Conservation (phyloP, 2,329 filamentous ascomycete genomes). For the Bretziella fagacearum region DNA sequence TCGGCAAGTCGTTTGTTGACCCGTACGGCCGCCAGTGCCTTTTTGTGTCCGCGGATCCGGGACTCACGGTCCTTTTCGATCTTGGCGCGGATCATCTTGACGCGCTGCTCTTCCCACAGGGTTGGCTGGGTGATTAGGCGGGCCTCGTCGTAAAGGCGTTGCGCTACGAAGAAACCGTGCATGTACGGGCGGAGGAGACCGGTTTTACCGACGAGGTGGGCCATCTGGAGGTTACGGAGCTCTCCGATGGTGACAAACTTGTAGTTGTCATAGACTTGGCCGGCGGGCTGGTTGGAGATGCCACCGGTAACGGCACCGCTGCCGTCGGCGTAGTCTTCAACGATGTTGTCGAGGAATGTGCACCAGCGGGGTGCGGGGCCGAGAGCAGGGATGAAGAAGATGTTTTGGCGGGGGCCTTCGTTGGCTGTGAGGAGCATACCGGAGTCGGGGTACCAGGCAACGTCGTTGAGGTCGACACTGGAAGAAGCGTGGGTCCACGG, state of each 20-base stretch:
- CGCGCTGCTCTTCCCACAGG: slow-evolving; percentile 79
- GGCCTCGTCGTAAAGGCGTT: slow-evolving; percentile 89
- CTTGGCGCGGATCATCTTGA: slow-evolving; percentile 83
- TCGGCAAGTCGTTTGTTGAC: slow-evolving; percentile 75
- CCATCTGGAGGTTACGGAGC: slow-evolving; percentile 67
- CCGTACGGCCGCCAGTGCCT: slow-evolving; percentile 47
- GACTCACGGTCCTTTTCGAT: slow-evolving; percentile 94
- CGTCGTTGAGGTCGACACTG: slow-evolving; percentile 82
- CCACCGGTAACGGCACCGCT: slow-evolving; percentile 13
- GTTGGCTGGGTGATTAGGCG: slow-evolving; percentile 85
- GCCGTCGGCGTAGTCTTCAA: slow-evolving; percentile 89
- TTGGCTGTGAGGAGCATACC: slow-evolving; percentile 96
- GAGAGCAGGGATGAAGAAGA: slow-evolving; percentile 86
- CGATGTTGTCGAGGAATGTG: slow-evolving; percentile 88
- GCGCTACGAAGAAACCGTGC: slow-evolving; percentile 97
- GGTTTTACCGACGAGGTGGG: slow-evolving; percentile 79
- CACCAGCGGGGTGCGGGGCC: slow-evolving; percentile 93
- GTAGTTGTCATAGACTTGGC: slow-evolving; percentile 94
- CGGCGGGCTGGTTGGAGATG: slow-evolving; percentile 33
- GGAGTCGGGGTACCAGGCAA: slow-evolving; percentile 79
- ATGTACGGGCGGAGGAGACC: slow-evolving; percentile 88
- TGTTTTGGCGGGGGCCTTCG: slow-evolving; percentile 85
- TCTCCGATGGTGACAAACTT: slow-evolving; percentile 90
- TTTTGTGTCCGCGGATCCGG: slow-evolving; percentile 85
- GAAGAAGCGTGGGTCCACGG: slow-evolving; percentile 96